A percentile compares a stretch with the other conserved stretches of the same genome.
These are phyloP conservation scores for Microcos paniculata DNA, from an alignment of 345 rosid genomes.

Conservation along the genomic window DNA sequence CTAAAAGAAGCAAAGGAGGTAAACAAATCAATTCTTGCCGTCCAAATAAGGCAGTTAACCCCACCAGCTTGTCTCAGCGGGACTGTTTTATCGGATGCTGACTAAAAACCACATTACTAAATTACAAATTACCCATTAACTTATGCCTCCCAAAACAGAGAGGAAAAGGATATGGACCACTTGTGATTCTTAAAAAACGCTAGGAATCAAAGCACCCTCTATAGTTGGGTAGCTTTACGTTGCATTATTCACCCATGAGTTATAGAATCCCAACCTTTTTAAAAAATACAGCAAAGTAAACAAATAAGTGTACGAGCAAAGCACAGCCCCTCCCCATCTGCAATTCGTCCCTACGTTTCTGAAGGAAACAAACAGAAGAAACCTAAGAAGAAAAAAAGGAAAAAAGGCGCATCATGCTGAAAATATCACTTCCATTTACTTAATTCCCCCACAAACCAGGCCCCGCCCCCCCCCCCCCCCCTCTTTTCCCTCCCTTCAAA, in stretches of 20 bases:
- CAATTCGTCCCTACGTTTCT: conserved; percentile 5
- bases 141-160: not conserved
- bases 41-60: not conserved
- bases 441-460: not conserved
- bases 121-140: not conserved
- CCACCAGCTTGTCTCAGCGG: not conserved
- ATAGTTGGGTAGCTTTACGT: not conserved
- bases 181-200: not conserved
- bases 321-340: not conserved
- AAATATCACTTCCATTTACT: not conserved
- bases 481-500: not conserved
- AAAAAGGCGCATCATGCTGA: not conserved
- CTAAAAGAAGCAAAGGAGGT: not conserved
- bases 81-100: not conserved
- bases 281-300: conserved; percentile 7
- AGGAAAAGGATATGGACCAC: not conserved
- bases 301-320: too few relatives aligned
- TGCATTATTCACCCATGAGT: conserved; percentile 10
- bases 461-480: not conserved
- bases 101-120: not conserved
- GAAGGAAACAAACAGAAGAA: not conserved
- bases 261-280: conserved; percentile 1
- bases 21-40: not conserved
- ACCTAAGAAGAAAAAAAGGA: not conserved
- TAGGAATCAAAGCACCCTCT: not conserved